Percentiles rank a stretch among this genome's conserved stretches.
Evolutionary conservation across 1,284 basidiomycete species (phyloP).

Genomic region (Moesziomyces sp.): DNA sequence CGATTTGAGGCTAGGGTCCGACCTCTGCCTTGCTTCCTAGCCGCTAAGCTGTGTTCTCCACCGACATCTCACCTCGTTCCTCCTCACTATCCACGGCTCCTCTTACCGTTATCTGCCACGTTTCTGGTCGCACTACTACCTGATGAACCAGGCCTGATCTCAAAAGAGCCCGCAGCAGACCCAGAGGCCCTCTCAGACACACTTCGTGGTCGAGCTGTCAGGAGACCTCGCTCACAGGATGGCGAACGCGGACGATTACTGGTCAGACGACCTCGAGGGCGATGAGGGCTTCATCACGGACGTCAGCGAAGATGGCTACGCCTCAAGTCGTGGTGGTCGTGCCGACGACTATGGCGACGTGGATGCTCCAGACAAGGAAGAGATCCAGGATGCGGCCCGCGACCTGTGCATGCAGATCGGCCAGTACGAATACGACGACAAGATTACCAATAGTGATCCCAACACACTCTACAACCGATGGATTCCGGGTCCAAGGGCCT

Average conservation of each 20-base stretch:
- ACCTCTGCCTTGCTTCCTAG: not conserved
- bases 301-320: slow-evolving; percentile 27
- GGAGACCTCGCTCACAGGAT: slow-evolving; percentile 10
- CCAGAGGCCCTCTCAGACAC: not conserved
- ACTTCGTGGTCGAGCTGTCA: not conserved
- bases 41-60: too few relatives aligned
- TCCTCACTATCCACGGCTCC: not conserved
- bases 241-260: slow-evolving; percentile 43
- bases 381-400: slow-evolving; percentile 51
- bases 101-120: too few relatives aligned
- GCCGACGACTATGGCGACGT: slow-evolving; percentile 21
- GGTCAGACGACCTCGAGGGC: slow-evolving; percentile 53
- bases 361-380: slow-evolving; percentile 44
- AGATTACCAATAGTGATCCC: slow-evolving; percentile 11
- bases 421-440: slow-evolving; percentile 59
- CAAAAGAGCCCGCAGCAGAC: not conserved
- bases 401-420: slow-evolving; percentile 64
- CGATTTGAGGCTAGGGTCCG: slow-evolving; percentile 1
- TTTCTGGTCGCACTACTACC: not conserved
- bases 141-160: not conserved
- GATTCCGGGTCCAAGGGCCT: slow-evolving; percentile 57
- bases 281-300: slow-evolving; percentile 44
- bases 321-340: slow-evolving; percentile 10
- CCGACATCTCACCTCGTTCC: too few relatives aligned
- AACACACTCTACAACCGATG: slow-evolving; percentile 53